phyloP scores from a whole-genome alignment of 1,284 basidiomycete species.

The Clitocybe nebularis region DNA sequence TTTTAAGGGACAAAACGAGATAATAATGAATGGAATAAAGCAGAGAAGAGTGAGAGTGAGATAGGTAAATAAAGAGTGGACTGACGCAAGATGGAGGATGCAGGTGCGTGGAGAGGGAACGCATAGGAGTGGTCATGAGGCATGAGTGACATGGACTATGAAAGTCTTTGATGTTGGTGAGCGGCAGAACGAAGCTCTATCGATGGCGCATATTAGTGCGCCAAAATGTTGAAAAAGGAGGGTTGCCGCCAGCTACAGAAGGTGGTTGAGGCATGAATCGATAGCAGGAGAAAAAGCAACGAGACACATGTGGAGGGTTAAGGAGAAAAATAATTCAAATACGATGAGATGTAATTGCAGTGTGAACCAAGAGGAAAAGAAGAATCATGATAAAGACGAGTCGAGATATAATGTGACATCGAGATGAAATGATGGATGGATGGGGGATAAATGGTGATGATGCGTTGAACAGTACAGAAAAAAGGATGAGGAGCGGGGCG shows the following conservation, averaged over 20 bases:
- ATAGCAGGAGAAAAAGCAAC: slow-evolving; percentile 19
- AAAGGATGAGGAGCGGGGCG: slow-evolving; percentile 13
- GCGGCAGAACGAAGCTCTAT: slow-evolving; percentile 10
- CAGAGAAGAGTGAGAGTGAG: slow-evolving; percentile 17
- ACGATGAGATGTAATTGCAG: slow-evolving; percentile 20
- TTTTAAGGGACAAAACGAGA: slow-evolving; percentile 9
- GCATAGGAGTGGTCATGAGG: slow-evolving; percentile 20
- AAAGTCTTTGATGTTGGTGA: slow-evolving; percentile 10
- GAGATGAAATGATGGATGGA: slow-evolving; percentile 20
- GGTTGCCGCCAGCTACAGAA: slow-evolving; percentile 5
- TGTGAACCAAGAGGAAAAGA: slow-evolving; percentile 19
- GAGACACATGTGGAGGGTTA: slow-evolving; percentile 5
- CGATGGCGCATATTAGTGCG: slow-evolving; percentile 3
- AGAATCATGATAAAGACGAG: slow-evolving; percentile 15
- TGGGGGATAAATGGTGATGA: too few relatives aligned
- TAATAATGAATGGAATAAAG: slow-evolving; percentile 11
- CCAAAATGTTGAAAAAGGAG: not conserved
- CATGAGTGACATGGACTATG: slow-evolving; percentile 13
- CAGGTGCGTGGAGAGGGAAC: slow-evolving; percentile 16
- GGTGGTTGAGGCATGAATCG: slow-evolving; percentile 14
- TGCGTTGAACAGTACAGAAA: slow-evolving; percentile 19
- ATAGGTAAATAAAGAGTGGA: slow-evolving; percentile 21
- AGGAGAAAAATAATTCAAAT: slow-evolving; percentile 12
- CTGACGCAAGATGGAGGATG: slow-evolving; percentile 19
- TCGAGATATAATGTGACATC: slow-evolving; percentile 17